phyloP scores from a whole-genome alignment of 2,329 filamentous ascomycete genomes.

The Fusarium caatingaense region DNA sequence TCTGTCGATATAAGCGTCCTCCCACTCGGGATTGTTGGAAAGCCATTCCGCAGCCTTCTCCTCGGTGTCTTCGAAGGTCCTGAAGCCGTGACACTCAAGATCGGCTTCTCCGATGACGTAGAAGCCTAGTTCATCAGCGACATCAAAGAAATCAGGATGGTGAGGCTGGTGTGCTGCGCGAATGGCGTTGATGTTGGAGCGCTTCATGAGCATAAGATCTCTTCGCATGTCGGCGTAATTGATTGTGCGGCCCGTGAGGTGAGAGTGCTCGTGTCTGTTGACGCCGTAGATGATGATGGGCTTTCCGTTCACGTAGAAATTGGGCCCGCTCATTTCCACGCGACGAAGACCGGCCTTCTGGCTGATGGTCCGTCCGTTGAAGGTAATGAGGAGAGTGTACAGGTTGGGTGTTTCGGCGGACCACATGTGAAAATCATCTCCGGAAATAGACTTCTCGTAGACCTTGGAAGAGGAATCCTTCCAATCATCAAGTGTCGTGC shows the following conservation, averaged over 20 bases:
- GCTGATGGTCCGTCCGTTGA: conserved; percentile 52
- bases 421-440: conserved; percentile 70
- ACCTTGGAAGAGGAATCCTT: conserved; percentile 45
- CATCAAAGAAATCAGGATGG: conserved; percentile 68
- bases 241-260: conserved; percentile 69
- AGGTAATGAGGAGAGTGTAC: conserved; percentile 61
- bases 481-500: conserved; percentile 45
- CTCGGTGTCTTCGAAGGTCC: background rate
- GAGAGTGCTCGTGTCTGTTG: conserved; percentile 78
- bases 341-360: conserved; percentile 73
- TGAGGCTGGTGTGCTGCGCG: conserved; percentile 76
- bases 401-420: conserved; percentile 75
- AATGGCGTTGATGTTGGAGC: conserved; percentile 76
- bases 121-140: conserved; percentile 72
- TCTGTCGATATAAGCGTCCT: conserved; percentile 74
- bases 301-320: conserved; percentile 73
- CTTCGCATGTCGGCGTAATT: conserved; percentile 69
- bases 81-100: conserved; percentile 66
- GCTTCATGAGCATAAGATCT: conserved; percentile 75
- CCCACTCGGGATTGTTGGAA: conserved; percentile 71
- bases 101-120: conserved; percentile 71
- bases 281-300: conserved; percentile 74
- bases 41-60: conserved; percentile 48
- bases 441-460: conserved; percentile 54
- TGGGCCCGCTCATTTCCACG: conserved; percentile 69